These are phyloP conservation scores for Triticum timopheevii DNA, from an alignment of 176 grass and related monocot species.

Conservation along the genomic window DNA sequence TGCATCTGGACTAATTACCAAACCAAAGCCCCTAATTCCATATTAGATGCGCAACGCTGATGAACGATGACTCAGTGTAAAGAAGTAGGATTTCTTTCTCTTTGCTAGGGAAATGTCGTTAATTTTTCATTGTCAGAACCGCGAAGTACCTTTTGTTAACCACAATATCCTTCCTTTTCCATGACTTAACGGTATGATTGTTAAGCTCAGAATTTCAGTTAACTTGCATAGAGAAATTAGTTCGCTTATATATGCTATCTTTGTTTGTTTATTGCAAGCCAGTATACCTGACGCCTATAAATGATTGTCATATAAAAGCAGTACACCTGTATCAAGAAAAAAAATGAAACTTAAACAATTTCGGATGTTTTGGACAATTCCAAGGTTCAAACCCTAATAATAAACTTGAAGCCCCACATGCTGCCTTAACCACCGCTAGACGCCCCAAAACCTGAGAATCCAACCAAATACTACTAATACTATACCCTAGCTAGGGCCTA, in stretches of 20 bases:
- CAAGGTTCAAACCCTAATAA: not conserved
- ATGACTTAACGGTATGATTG: not conserved
- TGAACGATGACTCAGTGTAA: not conserved
- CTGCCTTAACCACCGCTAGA: conserved; percentile 31
- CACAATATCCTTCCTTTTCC: not conserved
- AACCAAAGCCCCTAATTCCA: not conserved
- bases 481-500: not conserved
- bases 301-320: conserved; percentile 11
- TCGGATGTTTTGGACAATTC: conserved; percentile 5
- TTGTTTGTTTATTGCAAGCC: not conserved
- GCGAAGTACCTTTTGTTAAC: not conserved
- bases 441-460: conserved; percentile 23
- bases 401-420: conserved; percentile 41
- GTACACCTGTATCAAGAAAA: conserved; percentile 9
- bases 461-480: not conserved
- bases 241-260: not conserved
- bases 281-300: conserved; percentile 13
- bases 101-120: not conserved
- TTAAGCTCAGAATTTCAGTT: not conserved
- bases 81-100: not conserved
- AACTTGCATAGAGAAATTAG: not conserved
- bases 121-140: not conserved
- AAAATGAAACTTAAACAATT: not conserved
- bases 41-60: not conserved
- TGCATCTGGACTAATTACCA: not conserved